phyloP scores from a whole-genome alignment of 2,329 filamentous ascomycete genomes.

The Zymoseptoria ardabiliae region DNA sequence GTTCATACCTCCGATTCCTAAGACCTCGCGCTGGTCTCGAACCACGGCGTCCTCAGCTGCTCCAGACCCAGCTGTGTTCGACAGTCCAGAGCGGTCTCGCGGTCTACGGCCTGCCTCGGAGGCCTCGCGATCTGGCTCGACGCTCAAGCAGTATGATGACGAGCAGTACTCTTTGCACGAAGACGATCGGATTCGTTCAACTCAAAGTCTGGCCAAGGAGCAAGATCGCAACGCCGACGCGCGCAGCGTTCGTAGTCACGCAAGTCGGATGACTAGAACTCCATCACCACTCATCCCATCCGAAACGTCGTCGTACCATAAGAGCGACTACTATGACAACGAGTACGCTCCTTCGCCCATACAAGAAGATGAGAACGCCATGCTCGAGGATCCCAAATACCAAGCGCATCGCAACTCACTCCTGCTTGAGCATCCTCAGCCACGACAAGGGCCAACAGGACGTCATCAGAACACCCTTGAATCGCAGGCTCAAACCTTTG shows the following conservation, averaged over 20 bases:
- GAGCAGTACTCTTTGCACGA: slow-evolving; percentile 48
- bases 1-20: slow-evolving; percentile 57
- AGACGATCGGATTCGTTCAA: slow-evolving; percentile 47
- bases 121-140: slow-evolving; percentile 71
- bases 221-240: slow-evolving; percentile 15
- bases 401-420: slow-evolving; percentile 74
- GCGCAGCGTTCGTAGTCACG: slow-evolving; percentile 31
- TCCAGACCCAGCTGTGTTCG: slow-evolving; percentile 23
- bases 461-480: slow-evolving; percentile 69
- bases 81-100: slow-evolving; percentile 22
- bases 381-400: slow-evolving; percentile 63
- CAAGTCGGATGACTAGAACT: slow-evolving; percentile 30
- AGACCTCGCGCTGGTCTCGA: slow-evolving; percentile 95
- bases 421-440: slow-evolving; percentile 73
- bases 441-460: slow-evolving; percentile 64
- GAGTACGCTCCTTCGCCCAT: slow-evolving; percentile 18
- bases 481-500: slow-evolving; percentile 61
- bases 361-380: slow-evolving; percentile 21
- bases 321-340: slow-evolving; percentile 14
- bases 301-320: slow-evolving; percentile 34
- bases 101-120: slow-evolving; percentile 48
- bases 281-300: slow-evolving; percentile 50
- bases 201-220: slow-evolving; percentile 19
- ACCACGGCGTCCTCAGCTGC: slow-evolving; percentile 85
- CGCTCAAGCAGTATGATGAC: slow-evolving; percentile 53